Conservation (phyloP, 805 yeast species). For the Torulaspora microellipsoides region DNA sequence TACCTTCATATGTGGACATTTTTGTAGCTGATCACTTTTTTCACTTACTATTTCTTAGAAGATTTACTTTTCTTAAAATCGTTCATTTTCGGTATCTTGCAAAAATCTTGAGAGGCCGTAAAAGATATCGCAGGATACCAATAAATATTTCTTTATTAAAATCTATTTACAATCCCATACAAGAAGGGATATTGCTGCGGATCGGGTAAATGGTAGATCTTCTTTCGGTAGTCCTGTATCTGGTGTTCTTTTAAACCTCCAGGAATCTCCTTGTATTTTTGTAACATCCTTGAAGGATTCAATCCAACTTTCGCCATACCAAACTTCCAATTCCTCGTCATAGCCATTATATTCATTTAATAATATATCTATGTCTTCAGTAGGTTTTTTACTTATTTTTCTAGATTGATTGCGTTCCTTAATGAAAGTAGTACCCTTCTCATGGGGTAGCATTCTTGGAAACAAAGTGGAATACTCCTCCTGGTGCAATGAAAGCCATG, state of each 20-base stretch:
- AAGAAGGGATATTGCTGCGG: conserved; percentile 6
- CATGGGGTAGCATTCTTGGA: too few relatives aligned
- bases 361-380: not conserved
- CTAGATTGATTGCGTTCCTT: too few relatives aligned
- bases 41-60: not conserved
- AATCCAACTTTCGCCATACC: not conserved
- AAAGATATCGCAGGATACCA: not conserved
- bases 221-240: conserved; percentile 3
- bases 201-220: conserved; percentile 3
- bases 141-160: not conserved
- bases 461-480: too few relatives aligned
- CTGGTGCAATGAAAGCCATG: too few relatives aligned
- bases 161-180: conserved; percentile 5
- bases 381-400: too few relatives aligned
- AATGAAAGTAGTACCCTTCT: too few relatives aligned
- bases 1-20: conserved; percentile 37
- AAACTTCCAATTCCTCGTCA: not conserved
- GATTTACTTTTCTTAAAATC: not conserved
- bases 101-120: not conserved
- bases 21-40: not conserved
- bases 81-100: not conserved
- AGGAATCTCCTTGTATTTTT: not conserved
- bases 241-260: conserved; percentile 4
- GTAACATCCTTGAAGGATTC: not conserved
- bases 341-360: not conserved